Conservation (phyloP, 2,329 filamentous ascomycete genomes). For the Aspergillus tamarii region DNA sequence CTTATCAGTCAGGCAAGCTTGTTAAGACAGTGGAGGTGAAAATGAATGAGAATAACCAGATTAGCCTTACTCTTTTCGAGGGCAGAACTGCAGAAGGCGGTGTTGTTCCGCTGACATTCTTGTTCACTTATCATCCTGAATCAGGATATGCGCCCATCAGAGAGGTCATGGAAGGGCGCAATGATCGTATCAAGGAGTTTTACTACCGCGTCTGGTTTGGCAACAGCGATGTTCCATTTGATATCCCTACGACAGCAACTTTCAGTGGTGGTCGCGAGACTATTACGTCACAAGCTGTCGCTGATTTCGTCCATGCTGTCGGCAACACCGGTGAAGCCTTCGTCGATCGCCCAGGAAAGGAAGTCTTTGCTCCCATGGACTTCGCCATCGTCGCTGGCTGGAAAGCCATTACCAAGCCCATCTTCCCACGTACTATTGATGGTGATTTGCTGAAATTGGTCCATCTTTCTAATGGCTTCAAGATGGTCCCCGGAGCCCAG, state of each 20-base stretch:
- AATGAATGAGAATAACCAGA: slow-evolving; percentile 74
- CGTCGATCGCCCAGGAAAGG: slow-evolving; percentile 91
- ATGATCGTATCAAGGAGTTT: slow-evolving; percentile 98
- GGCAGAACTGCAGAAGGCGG: slow-evolving; percentile 83
- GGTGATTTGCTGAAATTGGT: slow-evolving; percentile 95
- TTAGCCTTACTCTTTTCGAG: slow-evolving; percentile 88
- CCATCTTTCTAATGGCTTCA: slow-evolving; percentile 95
- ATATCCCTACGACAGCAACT: slow-evolving; percentile 79
- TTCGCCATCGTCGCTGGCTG: slow-evolving; percentile 97
- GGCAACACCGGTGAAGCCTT: slow-evolving; percentile 98
- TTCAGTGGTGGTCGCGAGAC: slow-evolving; percentile 88
- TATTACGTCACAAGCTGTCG: slow-evolving; percentile 90
- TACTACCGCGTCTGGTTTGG: slow-evolving; percentile 99
- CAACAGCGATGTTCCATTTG: slow-evolving; percentile 78
- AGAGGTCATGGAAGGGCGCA: slow-evolving; percentile 93
- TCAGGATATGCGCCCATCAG: slow-evolving; percentile 96
- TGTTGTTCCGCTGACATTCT: slow-evolving; percentile 79
- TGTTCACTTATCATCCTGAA: slow-evolving; percentile 93
- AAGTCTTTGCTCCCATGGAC: slow-evolving; percentile 96
- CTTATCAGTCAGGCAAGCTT: slow-evolving; percentile 81
- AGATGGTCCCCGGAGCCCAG: slow-evolving; percentile 94
- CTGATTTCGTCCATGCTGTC: slow-evolving; percentile 98
- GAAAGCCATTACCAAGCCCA: slow-evolving; percentile 99
- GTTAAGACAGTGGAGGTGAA: slow-evolving; percentile 87
- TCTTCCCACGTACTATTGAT: slow-evolving; percentile 95